Percentiles rank a stretch among this genome's conserved stretches.
These are phyloP conservation scores for Suhomyces terraborum DNA, from an alignment of 1,139 yeast species.

Conservation along the genomic window DNA sequence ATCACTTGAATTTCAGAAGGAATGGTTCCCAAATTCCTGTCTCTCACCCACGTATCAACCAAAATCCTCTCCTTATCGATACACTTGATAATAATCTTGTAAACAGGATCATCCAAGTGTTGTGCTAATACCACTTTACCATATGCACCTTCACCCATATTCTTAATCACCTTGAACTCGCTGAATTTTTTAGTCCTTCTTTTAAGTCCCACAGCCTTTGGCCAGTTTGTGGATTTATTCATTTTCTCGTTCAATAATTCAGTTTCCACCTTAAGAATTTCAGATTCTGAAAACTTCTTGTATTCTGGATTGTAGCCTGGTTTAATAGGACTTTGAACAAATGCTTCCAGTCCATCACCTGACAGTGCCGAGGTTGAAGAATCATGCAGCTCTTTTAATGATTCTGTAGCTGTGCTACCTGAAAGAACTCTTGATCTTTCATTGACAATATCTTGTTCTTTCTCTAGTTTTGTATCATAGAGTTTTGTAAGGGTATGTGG, in stretches of 20 bases:
- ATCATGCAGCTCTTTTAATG: constrained; percentile 4
- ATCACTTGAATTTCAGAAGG: constrained; percentile 94
- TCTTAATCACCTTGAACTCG: constrained; percentile 70
- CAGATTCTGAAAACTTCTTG: constrained; percentile 33
- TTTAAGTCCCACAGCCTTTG: constrained; percentile 56
- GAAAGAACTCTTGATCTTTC: constrained; percentile 6
- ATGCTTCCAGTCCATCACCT: neutral
- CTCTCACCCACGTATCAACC: constrained; percentile 97
- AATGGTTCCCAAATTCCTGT: constrained; percentile 84
- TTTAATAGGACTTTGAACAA: neutral
- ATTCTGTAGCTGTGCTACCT: constrained; percentile 4
- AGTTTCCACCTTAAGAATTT: constrained; percentile 47
- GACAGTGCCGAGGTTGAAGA: constrained; percentile 1
- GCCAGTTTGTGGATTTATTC: constrained; percentile 49
- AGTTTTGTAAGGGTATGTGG: constrained; percentile 17
- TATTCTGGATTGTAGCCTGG: constrained; percentile 1
- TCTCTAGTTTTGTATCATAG: constrained; percentile 11
- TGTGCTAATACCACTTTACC: constrained; percentile 86
- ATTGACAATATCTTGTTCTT: constrained; percentile 4
- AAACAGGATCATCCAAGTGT: constrained; percentile 61
- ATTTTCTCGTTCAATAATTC: constrained; percentile 40
- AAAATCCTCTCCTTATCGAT: constrained; percentile 89
- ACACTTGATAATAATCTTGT: constrained; percentile 79
- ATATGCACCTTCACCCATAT: constrained; percentile 95
- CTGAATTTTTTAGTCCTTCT: constrained; percentile 67